Evolutionary conservation across 495 filamentous ascomycete genomes (phyloP).

Genomic region (Aspergillus sclerotioniger): DNA sequence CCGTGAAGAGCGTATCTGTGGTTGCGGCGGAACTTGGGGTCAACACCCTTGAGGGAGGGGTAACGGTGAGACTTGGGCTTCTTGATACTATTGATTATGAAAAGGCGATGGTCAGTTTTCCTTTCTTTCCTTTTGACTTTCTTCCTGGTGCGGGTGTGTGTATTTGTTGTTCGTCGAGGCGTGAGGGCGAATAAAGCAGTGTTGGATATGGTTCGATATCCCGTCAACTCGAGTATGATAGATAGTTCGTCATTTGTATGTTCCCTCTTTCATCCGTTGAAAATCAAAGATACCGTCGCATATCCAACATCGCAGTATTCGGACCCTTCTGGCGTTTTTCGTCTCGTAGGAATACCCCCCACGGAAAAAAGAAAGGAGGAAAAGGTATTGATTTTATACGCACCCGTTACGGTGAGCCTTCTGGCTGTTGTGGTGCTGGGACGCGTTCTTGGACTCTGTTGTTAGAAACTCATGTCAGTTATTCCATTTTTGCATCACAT

Average conservation of each 20-base stretch:
- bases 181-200: neutral
- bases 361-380: too few relatives aligned
- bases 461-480: conserved; percentile 29
- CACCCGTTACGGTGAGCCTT: conserved; percentile 99
- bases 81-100: conserved; percentile 76
- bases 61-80: conserved; percentile 99
- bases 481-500: conserved; percentile 5
- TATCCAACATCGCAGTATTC: conserved; percentile 13
- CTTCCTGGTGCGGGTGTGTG: conserved; percentile 10
- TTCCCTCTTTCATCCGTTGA: too few relatives aligned
- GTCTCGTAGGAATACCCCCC: too few relatives aligned
- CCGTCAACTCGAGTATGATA: neutral
- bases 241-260: too few relatives aligned
- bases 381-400: conserved; percentile 29
- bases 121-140: conserved; percentile 3
- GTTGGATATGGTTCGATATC: conserved; percentile 5
- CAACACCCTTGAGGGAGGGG: conserved; percentile 96
- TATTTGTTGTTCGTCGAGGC: conserved; percentile 3
- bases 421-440: conserved; percentile 93
- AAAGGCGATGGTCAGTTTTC: conserved; percentile 30
- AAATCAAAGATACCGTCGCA: conserved; percentile 5
- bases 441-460: conserved; percentile 97
- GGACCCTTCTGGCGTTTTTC: neutral
- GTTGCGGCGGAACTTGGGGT: conserved; percentile 99
- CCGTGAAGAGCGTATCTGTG: conserved; percentile 98